Evolutionary conservation across 768 basidiomycete genomes (phyloP).

Genomic region (Ramaria rubella): DNA sequence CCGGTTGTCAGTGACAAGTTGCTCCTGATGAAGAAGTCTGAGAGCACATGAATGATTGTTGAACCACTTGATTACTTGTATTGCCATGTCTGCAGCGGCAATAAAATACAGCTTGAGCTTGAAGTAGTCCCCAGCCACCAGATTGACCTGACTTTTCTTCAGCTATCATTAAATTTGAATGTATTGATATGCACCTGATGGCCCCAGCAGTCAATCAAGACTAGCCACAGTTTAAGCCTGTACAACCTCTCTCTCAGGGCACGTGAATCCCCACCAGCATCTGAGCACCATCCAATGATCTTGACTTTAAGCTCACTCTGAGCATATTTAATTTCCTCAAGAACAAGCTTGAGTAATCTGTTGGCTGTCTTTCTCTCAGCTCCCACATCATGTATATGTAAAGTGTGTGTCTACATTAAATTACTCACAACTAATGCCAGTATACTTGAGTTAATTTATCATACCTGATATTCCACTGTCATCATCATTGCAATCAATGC

Average conservation of each 20-base stretch:
- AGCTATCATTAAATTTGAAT: background rate
- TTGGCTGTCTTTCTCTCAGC: background rate
- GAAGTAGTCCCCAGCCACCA: slow-evolving; percentile 31
- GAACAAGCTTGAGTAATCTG: slow-evolving; percentile 16
- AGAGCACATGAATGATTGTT: slow-evolving; percentile 23
- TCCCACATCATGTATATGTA: background rate
- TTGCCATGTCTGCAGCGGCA: slow-evolving; percentile 15
- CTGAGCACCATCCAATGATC: slow-evolving; percentile 10
- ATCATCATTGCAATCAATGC: background rate
- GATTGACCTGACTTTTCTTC: slow-evolving; percentile 25
- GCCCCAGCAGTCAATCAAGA: slow-evolving; percentile 16
- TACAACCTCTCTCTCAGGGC: slow-evolving; percentile 14
- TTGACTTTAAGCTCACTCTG: slow-evolving; percentile 16
- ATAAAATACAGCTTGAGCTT: slow-evolving; percentile 13
- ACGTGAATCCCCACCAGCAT: slow-evolving; percentile 19
- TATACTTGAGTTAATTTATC: too few relatives aligned
- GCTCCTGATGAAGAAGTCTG: slow-evolving; percentile 23
- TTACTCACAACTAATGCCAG: too few relatives aligned
- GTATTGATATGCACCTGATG: slow-evolving; percentile 14
- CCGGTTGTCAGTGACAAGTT: slow-evolving; percentile 10
- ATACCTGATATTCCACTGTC: background rate
- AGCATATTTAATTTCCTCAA: slow-evolving; percentile 20
- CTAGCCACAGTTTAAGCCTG: background rate
- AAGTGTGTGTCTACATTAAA: too few relatives aligned
- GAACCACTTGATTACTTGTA: slow-evolving; percentile 18